These are phyloP conservation scores for Niveomyces coronatus DNA, from an alignment of 2,329 filamentous ascomycete genomes.

Conservation along the genomic window DNA sequence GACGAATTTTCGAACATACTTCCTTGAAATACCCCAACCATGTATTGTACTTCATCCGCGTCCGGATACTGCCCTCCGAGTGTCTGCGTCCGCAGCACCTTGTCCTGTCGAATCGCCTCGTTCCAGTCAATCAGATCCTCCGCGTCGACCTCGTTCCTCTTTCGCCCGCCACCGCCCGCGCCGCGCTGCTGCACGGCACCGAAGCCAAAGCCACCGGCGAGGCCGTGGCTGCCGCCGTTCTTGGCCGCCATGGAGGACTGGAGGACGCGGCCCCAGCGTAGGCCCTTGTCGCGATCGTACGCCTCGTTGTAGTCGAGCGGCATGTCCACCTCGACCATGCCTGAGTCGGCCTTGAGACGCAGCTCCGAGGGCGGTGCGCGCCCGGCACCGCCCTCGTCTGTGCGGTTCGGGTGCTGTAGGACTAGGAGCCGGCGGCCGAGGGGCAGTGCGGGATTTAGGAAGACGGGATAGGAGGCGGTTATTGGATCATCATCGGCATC, in stretches of 20 bases:
- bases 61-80: constrained; percentile 71
- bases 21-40: constrained; percentile 83
- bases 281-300: constrained; percentile 76
- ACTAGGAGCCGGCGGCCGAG: constrained; percentile 59
- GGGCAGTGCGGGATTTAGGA: constrained; percentile 64
- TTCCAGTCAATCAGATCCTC: constrained; percentile 46
- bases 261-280: constrained; percentile 73
- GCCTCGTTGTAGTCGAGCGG: constrained; percentile 61
- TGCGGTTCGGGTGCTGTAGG: constrained; percentile 80
- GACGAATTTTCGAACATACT: too few relatives aligned
- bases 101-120: constrained; percentile 57
- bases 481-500: constrained; percentile 53
- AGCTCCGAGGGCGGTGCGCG: constrained; percentile 54
- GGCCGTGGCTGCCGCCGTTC: constrained; percentile 55
- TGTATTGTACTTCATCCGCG: constrained; percentile 67
- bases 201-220: constrained; percentile 64
- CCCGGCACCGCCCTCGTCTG: constrained; percentile 34
- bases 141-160: constrained; percentile 33
- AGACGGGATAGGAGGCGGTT: constrained; percentile 70
- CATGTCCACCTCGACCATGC: constrained; percentile 88
- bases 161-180: constrained; percentile 16
- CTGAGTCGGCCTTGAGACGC: constrained; percentile 70
- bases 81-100: constrained; percentile 70
- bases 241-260: constrained; percentile 47
- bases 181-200: constrained; percentile 34